Evolutionary conservation across 805 yeast species (phyloP), one percentile per base, ranked within the genome.

Genomic region (Suhomyces sp.): DNA sequence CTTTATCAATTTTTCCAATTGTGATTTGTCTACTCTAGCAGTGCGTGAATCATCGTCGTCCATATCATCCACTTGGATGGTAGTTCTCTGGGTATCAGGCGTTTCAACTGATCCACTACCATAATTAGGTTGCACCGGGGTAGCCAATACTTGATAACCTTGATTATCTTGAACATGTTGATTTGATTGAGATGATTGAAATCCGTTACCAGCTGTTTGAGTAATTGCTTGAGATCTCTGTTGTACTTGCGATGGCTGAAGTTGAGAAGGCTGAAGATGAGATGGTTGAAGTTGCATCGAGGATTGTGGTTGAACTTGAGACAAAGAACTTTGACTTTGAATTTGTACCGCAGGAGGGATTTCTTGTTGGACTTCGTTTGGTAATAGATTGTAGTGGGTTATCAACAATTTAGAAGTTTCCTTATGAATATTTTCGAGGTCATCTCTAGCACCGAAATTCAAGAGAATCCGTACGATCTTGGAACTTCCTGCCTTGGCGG

Each of bases 361-460:
- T 15, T 25, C 40, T 10, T 32, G 30, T 3, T 12, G 18, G 5
- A 31, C 36, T 16, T 25, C 37, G 20, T 34, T 39, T 3, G 47
- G 27, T 11, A 40, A 60, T 22, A 65, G 44, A 20, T 50, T 76
- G 52, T 55, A 68, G 42, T 60, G 70, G 22, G 55, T 69, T 10
- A 65, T 62, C 46, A 65, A 49, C 50, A 69, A 53, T 54, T 72
- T 57, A 39, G 70, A 56, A 40, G 74, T 63, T 61, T 77, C 70
- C 38, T 62, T 59, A 39, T 54, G 53, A 46, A 69, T 47, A 56
- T 73, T 68, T 28, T 53, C 51, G 33, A 68, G 52, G 58, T 71
- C 82, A 47, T 69, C 76, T 50, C 72, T 61, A 6, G 97, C 97
- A 23, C 97, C 96, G 37, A 86, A 83, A 43, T 86, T 90, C 33